Base-by-base conservation (phyloP, 75 land plant species). In the Selaginella moellendorffii region DNA sequence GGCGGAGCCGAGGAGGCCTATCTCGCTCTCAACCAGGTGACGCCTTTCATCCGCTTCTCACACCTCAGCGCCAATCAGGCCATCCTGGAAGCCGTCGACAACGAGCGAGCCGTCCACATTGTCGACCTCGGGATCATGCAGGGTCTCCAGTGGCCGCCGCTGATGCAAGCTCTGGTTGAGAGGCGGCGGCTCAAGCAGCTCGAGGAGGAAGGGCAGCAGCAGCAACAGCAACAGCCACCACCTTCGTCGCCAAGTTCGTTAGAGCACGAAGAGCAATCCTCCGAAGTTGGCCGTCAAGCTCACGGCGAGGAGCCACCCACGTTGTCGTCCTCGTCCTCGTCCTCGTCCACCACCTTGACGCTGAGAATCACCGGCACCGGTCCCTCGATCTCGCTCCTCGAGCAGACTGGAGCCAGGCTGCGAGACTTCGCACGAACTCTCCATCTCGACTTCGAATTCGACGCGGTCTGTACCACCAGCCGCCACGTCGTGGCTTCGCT, bases 21-120 rank as follows among this genome's bases (percentile, higher is more conserved):
- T 1, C 68, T 0, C 64, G 31, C 74, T 30, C 67, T 65, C n/a
- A 62, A 62, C 21, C 30, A 67, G 24, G 30, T 61, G 21, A 27
- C 19, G 19, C 69, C 69, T 18, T 60, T 31, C 17, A 51, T 62
- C 2, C 24, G 65, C 30, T 67, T 67, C 30, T n/a, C 54, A 12
- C 2, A 93, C 42, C 78, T 93, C 24, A 93, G 95, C 0, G 98
- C 98, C 5, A 93, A 88, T 52, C 98, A 93, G 67, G 98, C 98
- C 53, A 85, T 93, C 14, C 46, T 93, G 36, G 98, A 93, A 27
- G 79, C 87, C 1, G 67, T 85, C 14, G 82, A 80, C 2, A 46
- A 66, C 25, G 31, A 31, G 5, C 81, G 83, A 0, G 46, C 42
- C 10, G 80, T 88, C 29, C 96, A 86, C 69, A 82, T 90, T 59